phyloP scores from a whole-genome alignment of 75 land plant genomes.

The Azolla pinnata region DNA sequence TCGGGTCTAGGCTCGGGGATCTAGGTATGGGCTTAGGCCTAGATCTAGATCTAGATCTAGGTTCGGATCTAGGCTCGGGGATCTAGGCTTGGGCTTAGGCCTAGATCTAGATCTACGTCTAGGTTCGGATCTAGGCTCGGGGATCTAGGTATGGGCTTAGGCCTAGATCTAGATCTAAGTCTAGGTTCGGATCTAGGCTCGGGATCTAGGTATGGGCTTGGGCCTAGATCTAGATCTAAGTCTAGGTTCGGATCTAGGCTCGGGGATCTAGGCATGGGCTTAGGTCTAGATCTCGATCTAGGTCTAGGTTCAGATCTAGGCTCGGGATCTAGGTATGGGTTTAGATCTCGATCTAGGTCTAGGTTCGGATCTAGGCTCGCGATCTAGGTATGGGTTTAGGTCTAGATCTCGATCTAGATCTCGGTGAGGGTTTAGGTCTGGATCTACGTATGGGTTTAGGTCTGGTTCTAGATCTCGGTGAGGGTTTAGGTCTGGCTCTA shows the following conservation, averaged over 20 bases:
- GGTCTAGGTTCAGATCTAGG: neutral
- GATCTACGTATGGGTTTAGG: neutral
- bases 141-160: no score
- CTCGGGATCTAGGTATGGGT: neutral
- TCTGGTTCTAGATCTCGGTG: neutral
- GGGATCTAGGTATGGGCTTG: no score
- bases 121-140: no score
- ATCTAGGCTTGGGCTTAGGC: no score
- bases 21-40: no score
- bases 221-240: constrained; percentile 42
- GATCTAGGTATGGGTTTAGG: neutral
- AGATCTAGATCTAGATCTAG: no score
- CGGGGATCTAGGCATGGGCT: neutral
- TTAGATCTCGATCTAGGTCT: neutral
- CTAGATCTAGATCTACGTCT: no score
- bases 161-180: no score
- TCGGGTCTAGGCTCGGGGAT: no score
- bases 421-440: neutral
- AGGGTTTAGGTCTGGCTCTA: neutral
- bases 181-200: no score
- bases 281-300: constrained; percentile 1
- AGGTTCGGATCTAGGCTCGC: neutral
- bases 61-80: no score
- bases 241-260: no score
- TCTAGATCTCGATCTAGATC: neutral